These are phyloP conservation scores for Paecilomyces fulvus DNA, from an alignment of 2,329 filamentous ascomycete genomes.

Conservation along the genomic window DNA sequence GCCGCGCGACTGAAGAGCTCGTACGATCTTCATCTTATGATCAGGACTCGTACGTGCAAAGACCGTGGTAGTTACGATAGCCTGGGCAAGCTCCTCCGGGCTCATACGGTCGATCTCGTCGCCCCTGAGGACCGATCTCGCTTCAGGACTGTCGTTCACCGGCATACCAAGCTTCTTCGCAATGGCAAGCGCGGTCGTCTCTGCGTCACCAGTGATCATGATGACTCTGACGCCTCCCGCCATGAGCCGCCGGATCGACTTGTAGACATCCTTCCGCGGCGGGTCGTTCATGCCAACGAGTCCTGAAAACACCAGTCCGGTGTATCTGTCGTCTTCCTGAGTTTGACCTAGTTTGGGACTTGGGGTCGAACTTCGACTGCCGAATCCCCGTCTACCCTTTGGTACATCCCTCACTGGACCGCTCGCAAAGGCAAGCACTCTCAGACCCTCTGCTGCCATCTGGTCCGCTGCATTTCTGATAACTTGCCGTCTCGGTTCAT, in stretches of 20 bases:
- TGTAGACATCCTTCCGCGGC: slow-evolving; percentile 79
- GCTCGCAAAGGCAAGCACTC: slow-evolving; percentile 89
- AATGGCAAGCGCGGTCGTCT: slow-evolving; percentile 89
- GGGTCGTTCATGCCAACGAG: slow-evolving; percentile 97
- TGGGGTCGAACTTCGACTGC: slow-evolving; percentile 47
- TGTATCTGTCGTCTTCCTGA: slow-evolving; percentile 66
- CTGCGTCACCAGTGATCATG: slow-evolving; percentile 97
- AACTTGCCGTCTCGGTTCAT: slow-evolving; percentile 64
- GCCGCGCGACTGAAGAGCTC: slow-evolving; percentile 79
- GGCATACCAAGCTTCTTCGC: slow-evolving; percentile 93
- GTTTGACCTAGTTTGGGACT: slow-evolving; percentile 21
- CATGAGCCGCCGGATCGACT: slow-evolving; percentile 82
- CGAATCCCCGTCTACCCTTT: slow-evolving; percentile 32
- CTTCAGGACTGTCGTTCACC: slow-evolving; percentile 51
- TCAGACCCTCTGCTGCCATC: slow-evolving; percentile 82
- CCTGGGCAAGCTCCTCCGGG: slow-evolving; percentile 71
- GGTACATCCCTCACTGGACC: slow-evolving; percentile 51
- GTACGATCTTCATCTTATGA: slow-evolving; percentile 96
- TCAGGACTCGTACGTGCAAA: slow-evolving; percentile 95
- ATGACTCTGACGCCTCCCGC: slow-evolving; percentile 92
- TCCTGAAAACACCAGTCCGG: slow-evolving; percentile 78
- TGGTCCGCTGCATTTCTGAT: slow-evolving; percentile 70
- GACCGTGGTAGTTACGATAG: slow-evolving; percentile 82
- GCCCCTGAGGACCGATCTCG: slow-evolving; percentile 64
- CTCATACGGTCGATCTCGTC: slow-evolving; percentile 92